Base-by-base conservation (phyloP, 1,284 basidiomycete species). In the Papiliotrema laurentii region DNA sequence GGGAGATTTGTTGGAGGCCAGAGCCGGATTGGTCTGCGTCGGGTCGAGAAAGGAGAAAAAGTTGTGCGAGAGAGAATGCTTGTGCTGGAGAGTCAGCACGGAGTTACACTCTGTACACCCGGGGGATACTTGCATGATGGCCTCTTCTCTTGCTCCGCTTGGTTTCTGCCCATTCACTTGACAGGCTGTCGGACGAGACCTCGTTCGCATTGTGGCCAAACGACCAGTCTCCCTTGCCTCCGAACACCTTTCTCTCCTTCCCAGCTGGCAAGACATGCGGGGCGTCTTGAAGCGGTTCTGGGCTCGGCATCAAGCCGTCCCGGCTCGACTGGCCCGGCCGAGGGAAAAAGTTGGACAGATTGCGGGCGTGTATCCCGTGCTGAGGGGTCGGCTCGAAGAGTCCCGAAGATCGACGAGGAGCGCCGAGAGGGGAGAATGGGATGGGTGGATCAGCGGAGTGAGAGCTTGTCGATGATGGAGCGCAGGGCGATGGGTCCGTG, bases 31-130 rank as follows among this genome's bases (percentile, higher is more conserved):
- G 21, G 71, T 72, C 34, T 68, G 59, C 4, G 71, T 70, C 13
- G 85, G 85, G 57, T 87, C 85, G 51, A 89, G 80, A 63, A 89
- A 89, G 0, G 86, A 86, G 75, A 94, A 94, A 74, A 94, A 91
- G 66, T 89, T 91, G 72, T 94, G 91, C 1, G 90, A 94, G 22
- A 93, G 72, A 0, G 90, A 96, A 71, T 94, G 91, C 65, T 90
- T 88, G 66, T 96, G 92, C 72, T 75, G 51, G 19, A 27, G 19
- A 31, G 41, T 46, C 33, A 42, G 38, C 3, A 36, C 27, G 27
- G 41, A 48, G 14, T 10, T 45, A 11, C 37, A 30, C 16, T 30
- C 25, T 19, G 22, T 19, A 0, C 7, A 18, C 4, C 27, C 10
- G 26, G 30, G 22, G 11, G 24, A 28, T 16, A 66, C 72, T 58